Evolutionary conservation across 257 asterid species (phyloP).

Genomic region (Misopates orontium): DNA sequence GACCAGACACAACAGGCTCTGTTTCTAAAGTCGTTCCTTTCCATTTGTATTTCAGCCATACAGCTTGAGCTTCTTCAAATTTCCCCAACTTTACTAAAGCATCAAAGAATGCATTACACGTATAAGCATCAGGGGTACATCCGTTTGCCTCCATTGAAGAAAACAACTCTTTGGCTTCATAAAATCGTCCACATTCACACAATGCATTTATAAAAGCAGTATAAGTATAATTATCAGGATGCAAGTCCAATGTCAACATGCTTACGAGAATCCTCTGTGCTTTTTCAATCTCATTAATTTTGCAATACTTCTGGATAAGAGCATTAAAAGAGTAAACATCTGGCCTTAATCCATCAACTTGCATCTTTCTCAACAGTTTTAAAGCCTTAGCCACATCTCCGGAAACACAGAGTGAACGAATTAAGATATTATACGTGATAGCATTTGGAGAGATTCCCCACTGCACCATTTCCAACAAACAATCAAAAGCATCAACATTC

Average conservation of each 20-base stretch:
- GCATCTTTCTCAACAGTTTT: slow-evolving; percentile 72
- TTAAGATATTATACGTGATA: slow-evolving; percentile 64
- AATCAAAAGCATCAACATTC: slow-evolving; percentile 73
- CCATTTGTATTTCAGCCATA: slow-evolving; percentile 48
- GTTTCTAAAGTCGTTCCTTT: slow-evolving; percentile 43
- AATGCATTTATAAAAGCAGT: slow-evolving; percentile 64
- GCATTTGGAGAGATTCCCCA: slow-evolving; percentile 83
- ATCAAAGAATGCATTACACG: slow-evolving; percentile 52
- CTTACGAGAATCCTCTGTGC: slow-evolving; percentile 70
- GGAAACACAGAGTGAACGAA: slow-evolving; percentile 60
- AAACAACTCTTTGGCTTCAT: slow-evolving; percentile 65
- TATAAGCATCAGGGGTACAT: slow-evolving; percentile 61
- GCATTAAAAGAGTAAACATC: slow-evolving; percentile 82
- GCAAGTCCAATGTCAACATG: slow-evolving; percentile 61
- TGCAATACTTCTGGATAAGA: slow-evolving; percentile 62
- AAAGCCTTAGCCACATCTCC: slow-evolving; percentile 65
- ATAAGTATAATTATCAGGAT: slow-evolving; percentile 77
- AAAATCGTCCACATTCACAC: slow-evolving; percentile 61
- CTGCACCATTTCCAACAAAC: slow-evolving; percentile 69
- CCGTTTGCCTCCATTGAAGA: slow-evolving; percentile 72
- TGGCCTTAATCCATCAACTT: slow-evolving; percentile 56
- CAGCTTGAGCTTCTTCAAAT: slow-evolving; percentile 54
- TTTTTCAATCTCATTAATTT: slow-evolving; percentile 55
- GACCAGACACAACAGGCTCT: slow-evolving; percentile 23
- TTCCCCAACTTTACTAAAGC: slow-evolving; percentile 54